Percentiles rank a stretch among this genome's conserved stretches.
Evolutionary conservation across 2,329 filamentous ascomycete genomes (phyloP).

Genomic region (Cercospora nicotianae): DNA sequence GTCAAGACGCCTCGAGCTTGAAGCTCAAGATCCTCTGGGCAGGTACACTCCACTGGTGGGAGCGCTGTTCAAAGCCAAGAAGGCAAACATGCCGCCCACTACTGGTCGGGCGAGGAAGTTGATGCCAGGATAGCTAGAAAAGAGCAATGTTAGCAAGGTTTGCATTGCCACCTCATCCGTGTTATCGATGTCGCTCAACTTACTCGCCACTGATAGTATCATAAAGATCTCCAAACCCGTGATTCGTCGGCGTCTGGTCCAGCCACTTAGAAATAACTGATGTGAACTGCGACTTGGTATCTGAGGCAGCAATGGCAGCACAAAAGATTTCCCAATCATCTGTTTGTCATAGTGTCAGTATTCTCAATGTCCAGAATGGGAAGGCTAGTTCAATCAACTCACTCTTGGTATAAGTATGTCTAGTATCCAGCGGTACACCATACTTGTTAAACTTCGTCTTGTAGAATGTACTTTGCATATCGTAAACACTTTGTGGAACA

Average conservation of each 20-base stretch:
- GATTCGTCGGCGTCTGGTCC: conserved; percentile 50
- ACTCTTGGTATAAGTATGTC: conserved; percentile 44
- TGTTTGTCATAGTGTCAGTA: conserved; percentile 4
- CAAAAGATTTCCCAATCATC: conserved; percentile 55
- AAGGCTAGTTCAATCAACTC: background rate
- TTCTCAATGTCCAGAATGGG: no score
- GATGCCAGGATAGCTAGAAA: conserved; percentile 28
- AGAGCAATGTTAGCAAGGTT: background rate
- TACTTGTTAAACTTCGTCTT: conserved; percentile 50
- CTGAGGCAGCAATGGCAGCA: conserved; percentile 47
- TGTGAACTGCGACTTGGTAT: conserved; percentile 52
- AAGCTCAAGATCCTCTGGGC: background rate
- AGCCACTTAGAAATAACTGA: conserved; percentile 52
- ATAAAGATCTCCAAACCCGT: conserved; percentile 55
- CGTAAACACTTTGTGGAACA: conserved; percentile 54
- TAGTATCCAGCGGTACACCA: conserved; percentile 56
- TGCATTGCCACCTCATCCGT: no score
- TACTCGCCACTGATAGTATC: conserved; percentile 46
- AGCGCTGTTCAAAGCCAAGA: conserved; percentile 43
- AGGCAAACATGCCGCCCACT: conserved; percentile 53
- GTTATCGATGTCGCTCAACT: background rate
- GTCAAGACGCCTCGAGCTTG: background rate
- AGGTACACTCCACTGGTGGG: conserved; percentile 23
- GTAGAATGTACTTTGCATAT: conserved; percentile 57
- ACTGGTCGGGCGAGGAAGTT: conserved; percentile 54